Evolutionary conservation across 1,139 yeast species (phyloP), one percentile per base, ranked within the genome.

Genomic region (Sporopachydermia cereana): DNA sequence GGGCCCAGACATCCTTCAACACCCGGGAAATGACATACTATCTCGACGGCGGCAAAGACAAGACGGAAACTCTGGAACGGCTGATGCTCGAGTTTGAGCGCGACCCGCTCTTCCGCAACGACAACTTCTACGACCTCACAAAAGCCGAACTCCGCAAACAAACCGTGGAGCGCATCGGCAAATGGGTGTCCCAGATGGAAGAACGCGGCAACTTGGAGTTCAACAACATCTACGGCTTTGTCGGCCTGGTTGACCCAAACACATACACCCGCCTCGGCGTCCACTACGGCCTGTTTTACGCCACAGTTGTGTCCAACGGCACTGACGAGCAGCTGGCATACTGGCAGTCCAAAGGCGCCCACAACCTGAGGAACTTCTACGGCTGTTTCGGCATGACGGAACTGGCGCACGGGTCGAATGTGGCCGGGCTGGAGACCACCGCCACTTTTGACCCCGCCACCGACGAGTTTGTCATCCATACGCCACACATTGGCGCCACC

Each of bases 311-410:
- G 53, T 89, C 91, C 45, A 78, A 80, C 50, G 93, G 91, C 52
- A 79, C 91, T 4, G 65, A 68, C 44, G 71, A 66, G 46, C 80
- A 75, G 59, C 61, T 72, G 45, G 60, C 63, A 27, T 86, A 76
- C 65, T 88, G 96, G 96, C 71, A 85, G 46, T 63, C 68, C 49
- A 72, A 80, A 56, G 95, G 93, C 50, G 84, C 94, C 12, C 66
- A 71, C 20, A 50, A 66, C 50, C 64, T 83, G 48, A 77, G 73
- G 55, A 79, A 76, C 47, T 74, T 88, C 50, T 85, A 84, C 57
- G 96, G 96, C 16, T 86, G 96, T 66, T 88, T 88, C 62, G 86
- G 85, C 46, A 86, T 88, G 96, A 88, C 96, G 21, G 96, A 88
- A 65, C 67, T 88, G 59, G 95, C 88, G 12, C 96, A 88, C 59